These are phyloP conservation scores for Cryptomeria japonica DNA, from an alignment of 75 land plant genomes.

Conservation along the genomic window DNA sequence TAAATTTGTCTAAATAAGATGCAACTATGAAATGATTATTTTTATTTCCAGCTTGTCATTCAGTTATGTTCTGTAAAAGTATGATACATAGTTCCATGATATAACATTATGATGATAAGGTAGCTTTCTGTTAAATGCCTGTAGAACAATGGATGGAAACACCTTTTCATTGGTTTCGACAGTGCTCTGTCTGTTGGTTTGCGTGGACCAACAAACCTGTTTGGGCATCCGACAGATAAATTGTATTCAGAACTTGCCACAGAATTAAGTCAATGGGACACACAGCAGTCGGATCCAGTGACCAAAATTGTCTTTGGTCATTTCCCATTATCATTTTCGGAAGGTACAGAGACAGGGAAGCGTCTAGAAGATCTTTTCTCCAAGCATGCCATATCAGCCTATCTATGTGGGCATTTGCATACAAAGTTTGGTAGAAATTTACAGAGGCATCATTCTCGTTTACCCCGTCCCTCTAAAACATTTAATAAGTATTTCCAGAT, in stretches of 20 bases:
- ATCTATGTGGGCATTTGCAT: constrained; percentile 95
- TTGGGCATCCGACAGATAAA: constrained; percentile 96
- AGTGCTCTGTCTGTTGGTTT: constrained; percentile 73
- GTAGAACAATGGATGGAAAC: constrained; percentile 65
- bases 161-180: constrained; percentile 90
- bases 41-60: neutral
- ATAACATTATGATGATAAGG: neutral
- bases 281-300: constrained; percentile 28
- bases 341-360: constrained; percentile 59
- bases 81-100: neutral
- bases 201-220: constrained; percentile 90
- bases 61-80: neutral
- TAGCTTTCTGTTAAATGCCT: neutral
- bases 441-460: constrained; percentile 56
- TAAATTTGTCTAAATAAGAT: neutral
- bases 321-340: constrained; percentile 93
- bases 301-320: constrained; percentile 93
- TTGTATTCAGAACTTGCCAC: constrained; percentile 50
- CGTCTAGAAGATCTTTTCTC: constrained; percentile 68
- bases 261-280: constrained; percentile 82
- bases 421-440: constrained; percentile 82
- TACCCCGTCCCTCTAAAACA: constrained; percentile 7
- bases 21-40: neutral
- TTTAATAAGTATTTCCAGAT: constrained; percentile 35
- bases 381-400: constrained; percentile 71